These are phyloP conservation scores for Teratosphaeria destructans DNA, from an alignment of 2,329 filamentous ascomycete genomes.

Conservation along the genomic window DNA sequence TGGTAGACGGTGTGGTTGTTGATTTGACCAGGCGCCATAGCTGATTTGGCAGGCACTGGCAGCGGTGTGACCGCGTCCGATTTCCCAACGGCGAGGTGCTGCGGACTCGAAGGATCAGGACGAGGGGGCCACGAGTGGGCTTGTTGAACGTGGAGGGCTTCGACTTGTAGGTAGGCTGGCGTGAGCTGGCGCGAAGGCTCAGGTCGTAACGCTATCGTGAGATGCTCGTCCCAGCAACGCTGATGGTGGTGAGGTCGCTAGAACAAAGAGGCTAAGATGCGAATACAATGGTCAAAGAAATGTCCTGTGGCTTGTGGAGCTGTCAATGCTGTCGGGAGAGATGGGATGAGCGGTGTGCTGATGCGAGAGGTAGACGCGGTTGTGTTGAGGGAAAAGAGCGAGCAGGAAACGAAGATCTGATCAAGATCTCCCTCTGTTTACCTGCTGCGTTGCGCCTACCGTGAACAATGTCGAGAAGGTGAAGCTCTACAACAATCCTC, in stretches of 20 bases:
- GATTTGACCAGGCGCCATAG: conserved; percentile 29
- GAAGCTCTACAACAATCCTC: neutral
- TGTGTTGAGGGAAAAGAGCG: neutral
- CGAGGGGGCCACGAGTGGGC: neutral
- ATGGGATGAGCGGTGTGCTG: neutral
- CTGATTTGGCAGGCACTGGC: neutral
- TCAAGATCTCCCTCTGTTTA: neutral
- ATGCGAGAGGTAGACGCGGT: neutral
- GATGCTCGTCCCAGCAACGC: neutral
- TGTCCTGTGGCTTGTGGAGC: neutral
- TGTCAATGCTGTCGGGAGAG: neutral
- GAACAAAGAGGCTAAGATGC: neutral
- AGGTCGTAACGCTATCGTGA: neutral
- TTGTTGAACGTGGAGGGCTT: neutral
- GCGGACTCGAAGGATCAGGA: neutral
- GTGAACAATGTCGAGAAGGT: neutral
- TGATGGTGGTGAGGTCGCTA: neutral
- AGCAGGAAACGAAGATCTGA: neutral
- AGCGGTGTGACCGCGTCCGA: neutral
- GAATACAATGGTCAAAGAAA: neutral
- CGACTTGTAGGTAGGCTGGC: neutral
- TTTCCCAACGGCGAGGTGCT: neutral
- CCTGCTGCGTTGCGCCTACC: neutral
- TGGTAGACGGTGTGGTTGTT: conserved; percentile 54
- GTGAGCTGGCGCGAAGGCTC: neutral